phyloP scores from a whole-genome alignment of 2,329 filamentous ascomycete species.

The Scytalidium sp. region DNA sequence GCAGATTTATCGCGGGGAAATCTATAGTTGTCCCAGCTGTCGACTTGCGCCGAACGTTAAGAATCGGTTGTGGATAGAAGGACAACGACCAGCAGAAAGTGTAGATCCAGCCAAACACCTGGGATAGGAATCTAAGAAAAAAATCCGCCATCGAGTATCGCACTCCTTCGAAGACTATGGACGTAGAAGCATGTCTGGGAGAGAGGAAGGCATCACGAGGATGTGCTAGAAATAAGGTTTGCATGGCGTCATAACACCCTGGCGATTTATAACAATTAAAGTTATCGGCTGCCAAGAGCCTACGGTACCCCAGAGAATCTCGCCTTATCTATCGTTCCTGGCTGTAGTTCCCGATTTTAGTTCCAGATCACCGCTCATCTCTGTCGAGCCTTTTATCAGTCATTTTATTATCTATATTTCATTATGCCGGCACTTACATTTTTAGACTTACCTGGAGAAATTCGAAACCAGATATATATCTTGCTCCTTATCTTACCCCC shows the following conservation, averaged over 20 bases:
- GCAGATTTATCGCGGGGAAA: slow-evolving; percentile 73
- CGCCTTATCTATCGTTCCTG: too few species aligned
- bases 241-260: not conserved
- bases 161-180: too few species aligned
- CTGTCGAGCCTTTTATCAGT: too few species aligned
- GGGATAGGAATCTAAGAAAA: slow-evolving; percentile 49
- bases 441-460: slow-evolving; percentile 51
- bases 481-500: slow-evolving; percentile 23
- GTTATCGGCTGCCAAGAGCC: not conserved
- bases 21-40: slow-evolving; percentile 85
- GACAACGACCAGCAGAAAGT: slow-evolving; percentile 77
- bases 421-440: slow-evolving; percentile 17
- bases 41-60: slow-evolving; percentile 73
- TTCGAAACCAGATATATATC: slow-evolving; percentile 56
- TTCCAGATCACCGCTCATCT: too few species aligned
- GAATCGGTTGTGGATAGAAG: slow-evolving; percentile 87
- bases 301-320: too few species aligned
- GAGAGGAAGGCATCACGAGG: too few species aligned
- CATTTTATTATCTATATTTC: too few species aligned
- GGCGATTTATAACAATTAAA: not conserved
- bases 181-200: too few species aligned
- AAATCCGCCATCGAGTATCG: slow-evolving; percentile 23
- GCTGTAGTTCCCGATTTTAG: too few species aligned
- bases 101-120: slow-evolving; percentile 73
- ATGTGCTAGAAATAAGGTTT: not conserved